phyloP scores from a whole-genome alignment of 768 basidiomycete species.

The Kwoniella sp. region DNA sequence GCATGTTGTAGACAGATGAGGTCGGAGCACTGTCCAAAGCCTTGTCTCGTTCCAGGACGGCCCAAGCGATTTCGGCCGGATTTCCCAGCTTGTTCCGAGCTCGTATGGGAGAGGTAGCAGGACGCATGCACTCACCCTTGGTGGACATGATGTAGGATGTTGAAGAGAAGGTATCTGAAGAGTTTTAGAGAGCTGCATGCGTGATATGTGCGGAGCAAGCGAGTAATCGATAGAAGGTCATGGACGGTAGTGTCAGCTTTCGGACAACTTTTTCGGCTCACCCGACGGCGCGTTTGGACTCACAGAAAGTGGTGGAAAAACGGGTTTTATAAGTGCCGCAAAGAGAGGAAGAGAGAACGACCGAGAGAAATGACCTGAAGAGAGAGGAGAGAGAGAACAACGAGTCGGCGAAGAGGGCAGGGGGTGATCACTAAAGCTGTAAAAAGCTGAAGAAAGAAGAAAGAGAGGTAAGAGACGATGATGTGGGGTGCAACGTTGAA shows the following conservation, averaged over 20 bases:
- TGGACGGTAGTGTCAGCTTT: neutral
- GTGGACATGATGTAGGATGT: slow-evolving; percentile 49
- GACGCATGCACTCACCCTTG: slow-evolving; percentile 45
- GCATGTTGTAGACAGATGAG: neutral
- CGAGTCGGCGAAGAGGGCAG: slow-evolving; percentile 1
- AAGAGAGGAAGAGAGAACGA: slow-evolving; percentile 4
- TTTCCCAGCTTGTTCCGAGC: neutral
- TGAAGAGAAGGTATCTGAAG: slow-evolving; percentile 4
- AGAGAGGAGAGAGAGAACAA: slow-evolving; percentile 13
- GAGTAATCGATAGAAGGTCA: slow-evolving; percentile 4
- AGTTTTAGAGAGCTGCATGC: slow-evolving; percentile 12
- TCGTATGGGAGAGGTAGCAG: neutral
- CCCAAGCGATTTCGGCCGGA: slow-evolving; percentile 20
- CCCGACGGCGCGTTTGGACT: slow-evolving; percentile 11
- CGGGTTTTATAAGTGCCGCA: slow-evolving; percentile 5
- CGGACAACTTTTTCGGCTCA: slow-evolving; percentile 15
- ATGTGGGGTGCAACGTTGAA: neutral
- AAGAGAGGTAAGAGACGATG: slow-evolving; percentile 6
- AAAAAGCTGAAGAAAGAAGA: slow-evolving; percentile 25
- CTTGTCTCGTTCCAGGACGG: neutral
- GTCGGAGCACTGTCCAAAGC: neutral
- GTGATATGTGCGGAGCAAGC: neutral
- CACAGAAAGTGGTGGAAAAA: slow-evolving; percentile 2
- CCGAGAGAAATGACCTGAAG: slow-evolving; percentile 1
- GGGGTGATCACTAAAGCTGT: slow-evolving; percentile 18